Conservation (phyloP, 352 stramenopile species). For the Globisporangium emineosum region DNA sequence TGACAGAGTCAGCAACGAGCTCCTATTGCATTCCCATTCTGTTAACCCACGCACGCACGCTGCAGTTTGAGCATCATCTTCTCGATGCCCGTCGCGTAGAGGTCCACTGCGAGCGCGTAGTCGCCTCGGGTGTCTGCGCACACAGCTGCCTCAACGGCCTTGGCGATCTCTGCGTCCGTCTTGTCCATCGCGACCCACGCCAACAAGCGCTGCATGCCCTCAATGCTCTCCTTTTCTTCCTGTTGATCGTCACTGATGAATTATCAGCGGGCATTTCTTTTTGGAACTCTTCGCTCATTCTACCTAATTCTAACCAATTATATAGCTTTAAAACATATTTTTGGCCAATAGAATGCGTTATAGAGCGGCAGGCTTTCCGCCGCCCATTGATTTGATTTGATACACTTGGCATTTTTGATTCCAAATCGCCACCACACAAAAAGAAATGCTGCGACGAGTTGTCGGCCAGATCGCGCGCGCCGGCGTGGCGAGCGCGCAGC, state of each 20-base stretch:
- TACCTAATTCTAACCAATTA: background rate
- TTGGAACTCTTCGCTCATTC: background rate
- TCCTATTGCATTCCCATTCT: background rate
- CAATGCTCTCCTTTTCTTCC: background rate
- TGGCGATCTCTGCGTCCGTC: constrained; percentile 40
- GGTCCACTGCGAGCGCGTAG: constrained; percentile 50
- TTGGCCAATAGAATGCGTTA: background rate
- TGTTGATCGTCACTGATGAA: background rate
- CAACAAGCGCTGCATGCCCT: constrained; percentile 18
- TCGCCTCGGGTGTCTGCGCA: constrained; percentile 43
- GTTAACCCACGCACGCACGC: constrained; percentile 31
- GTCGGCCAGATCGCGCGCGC: constrained; percentile 31
- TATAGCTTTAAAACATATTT: background rate
- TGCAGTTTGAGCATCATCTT: constrained; percentile 62
- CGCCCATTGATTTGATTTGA: constrained; percentile 1
- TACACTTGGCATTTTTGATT: constrained; percentile 6
- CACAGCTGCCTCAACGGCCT: constrained; percentile 51
- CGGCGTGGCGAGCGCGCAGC: constrained; percentile 10
- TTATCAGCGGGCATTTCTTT: background rate
- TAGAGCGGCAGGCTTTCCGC: background rate
- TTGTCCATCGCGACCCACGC: constrained; percentile 8
- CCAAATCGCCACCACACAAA: constrained; percentile 7
- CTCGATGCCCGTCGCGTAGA: constrained; percentile 77
- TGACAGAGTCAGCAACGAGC: background rate
- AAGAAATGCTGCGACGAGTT: constrained; percentile 40